Base-by-base conservation (phyloP, 768 basidiomycete genomes). In the Fomitopsis serialis region DNA sequence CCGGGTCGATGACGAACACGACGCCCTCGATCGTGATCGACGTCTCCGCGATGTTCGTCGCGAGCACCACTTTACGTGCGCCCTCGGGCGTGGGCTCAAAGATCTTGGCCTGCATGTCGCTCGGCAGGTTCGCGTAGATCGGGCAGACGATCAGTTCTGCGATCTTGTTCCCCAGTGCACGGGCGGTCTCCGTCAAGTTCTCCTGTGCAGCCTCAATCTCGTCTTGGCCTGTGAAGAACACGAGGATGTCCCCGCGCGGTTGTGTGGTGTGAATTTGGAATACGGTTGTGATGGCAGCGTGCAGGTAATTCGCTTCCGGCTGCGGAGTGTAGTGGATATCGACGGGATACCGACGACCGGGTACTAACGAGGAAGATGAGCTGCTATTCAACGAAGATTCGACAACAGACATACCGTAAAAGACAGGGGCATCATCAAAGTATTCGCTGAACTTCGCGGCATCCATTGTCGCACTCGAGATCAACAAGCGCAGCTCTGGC, bases 261-360 rank as follows among this genome's bases (percentile, higher is more conserved):
- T 98, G 97, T 1, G 97, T 98, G 2, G 95, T 98, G 68, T 99
- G 97, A 36, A 98, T 98, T 68, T 99, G 97, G 72, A 99, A 97
- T 25, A 98, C 85, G 10, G 97, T 99, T 1, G 97, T 99, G 66
- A 99, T 96, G 37, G 97, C 92, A 19, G 97, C 97, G 65, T 98
- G 95, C 22, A 98, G 84, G 65, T 98, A 99, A 68, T 98, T 98
- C 42, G 97, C 97, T 74, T 99, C 97, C 8, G 97, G 97, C 68
- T 98, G 97, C 21, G 96, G 95, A 10, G 97, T 99, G 70, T 98
- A 99, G 67, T 96, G 94, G 53, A 98, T 93, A 65, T 98, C 97
- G 55, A 99, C 97, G 13, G 97, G 93, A 69, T 92, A 99, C 63
- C 91, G 86, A 56, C 97, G 90, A 60, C 97, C 97, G 58, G 97